phyloP scores from a whole-genome alignment of 2,329 filamentous ascomycete species.

The Cordyceps farinosa region DNA sequence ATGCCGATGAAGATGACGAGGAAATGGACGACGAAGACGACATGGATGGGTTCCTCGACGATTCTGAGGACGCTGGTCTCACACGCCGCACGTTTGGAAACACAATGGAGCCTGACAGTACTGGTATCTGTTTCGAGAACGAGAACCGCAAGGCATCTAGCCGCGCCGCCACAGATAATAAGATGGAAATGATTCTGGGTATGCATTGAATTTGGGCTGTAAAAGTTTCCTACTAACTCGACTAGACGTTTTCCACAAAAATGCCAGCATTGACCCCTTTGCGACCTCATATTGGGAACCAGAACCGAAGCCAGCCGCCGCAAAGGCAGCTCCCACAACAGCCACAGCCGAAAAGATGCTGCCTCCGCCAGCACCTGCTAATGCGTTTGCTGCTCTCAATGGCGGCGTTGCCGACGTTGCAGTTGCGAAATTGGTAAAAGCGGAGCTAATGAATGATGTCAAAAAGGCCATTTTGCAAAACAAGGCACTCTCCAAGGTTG shows the following conservation, averaged over 20 bases:
- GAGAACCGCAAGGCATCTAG: conserved; percentile 42
- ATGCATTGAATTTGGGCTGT: conserved; percentile 30
- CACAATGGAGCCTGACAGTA: conserved; percentile 71
- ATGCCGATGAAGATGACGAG: conserved; percentile 64
- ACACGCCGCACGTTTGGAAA: conserved; percentile 58
- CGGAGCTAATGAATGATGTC: conserved; percentile 39
- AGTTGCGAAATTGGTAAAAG: conserved; percentile 33
- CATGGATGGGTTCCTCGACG: conserved; percentile 86
- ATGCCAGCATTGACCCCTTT: conserved; percentile 72
- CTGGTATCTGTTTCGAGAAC: conserved; percentile 82
- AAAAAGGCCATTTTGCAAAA: conserved; percentile 41
- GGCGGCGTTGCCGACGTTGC: conserved; percentile 21
- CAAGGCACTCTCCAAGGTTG: conserved; percentile 38
- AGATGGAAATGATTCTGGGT: conserved; percentile 73
- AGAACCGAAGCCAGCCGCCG: conserved; percentile 33
- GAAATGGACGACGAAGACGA: conserved; percentile 75
- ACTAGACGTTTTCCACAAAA: conserved; percentile 38
- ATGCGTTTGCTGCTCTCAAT: conserved; percentile 37
- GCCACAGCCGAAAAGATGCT: conserved; percentile 26
- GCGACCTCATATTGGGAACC: conserved; percentile 74
- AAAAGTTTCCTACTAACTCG: background rate
- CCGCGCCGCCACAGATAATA: conserved; percentile 55
- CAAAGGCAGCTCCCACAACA: conserved; percentile 18
- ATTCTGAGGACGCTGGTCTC: conserved; percentile 66
- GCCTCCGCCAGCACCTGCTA: conserved; percentile 32